Conservation (phyloP, 106 monocot species). For the Hemerocallis citrina region DNA sequence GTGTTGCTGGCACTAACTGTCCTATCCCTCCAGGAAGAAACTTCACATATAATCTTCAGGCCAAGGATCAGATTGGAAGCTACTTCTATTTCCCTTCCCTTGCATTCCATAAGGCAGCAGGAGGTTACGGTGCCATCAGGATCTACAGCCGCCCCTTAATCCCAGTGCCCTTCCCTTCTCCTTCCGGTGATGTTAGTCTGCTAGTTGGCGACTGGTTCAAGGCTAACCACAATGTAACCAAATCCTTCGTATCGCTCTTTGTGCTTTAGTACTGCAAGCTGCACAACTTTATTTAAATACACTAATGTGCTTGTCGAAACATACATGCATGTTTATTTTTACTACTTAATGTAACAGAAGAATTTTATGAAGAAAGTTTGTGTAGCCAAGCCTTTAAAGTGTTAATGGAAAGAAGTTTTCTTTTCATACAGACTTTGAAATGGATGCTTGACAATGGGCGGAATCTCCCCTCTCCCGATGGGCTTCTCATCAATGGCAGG, state of each 20-base stretch:
- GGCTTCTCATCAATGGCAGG: constrained; percentile 40
- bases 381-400: too few relatives aligned
- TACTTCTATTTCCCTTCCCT: constrained; percentile 6
- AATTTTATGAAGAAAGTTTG: too few relatives aligned
- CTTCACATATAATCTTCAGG: background rate
- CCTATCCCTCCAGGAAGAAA: background rate
- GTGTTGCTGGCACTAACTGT: background rate
- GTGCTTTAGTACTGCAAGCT: too few relatives aligned
- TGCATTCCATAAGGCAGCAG: background rate
- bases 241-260: too few relatives aligned
- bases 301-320: too few relatives aligned
- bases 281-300: too few relatives aligned
- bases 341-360: too few relatives aligned
- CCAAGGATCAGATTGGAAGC: constrained; percentile 1
- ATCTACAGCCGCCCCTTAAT: background rate
- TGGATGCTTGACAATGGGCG: constrained; percentile 26
- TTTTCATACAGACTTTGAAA: constrained; percentile 18
- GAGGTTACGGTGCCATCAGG: constrained; percentile 1
- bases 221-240: background rate
- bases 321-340: too few relatives aligned
- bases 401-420: too few relatives aligned
- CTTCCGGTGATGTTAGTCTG: background rate
- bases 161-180: background rate
- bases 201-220: constrained; percentile 2
- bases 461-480: constrained; percentile 37